phyloP scores from a whole-genome alignment of 768 basidiomycete species.

The Amanita pseudoporphyria region DNA sequence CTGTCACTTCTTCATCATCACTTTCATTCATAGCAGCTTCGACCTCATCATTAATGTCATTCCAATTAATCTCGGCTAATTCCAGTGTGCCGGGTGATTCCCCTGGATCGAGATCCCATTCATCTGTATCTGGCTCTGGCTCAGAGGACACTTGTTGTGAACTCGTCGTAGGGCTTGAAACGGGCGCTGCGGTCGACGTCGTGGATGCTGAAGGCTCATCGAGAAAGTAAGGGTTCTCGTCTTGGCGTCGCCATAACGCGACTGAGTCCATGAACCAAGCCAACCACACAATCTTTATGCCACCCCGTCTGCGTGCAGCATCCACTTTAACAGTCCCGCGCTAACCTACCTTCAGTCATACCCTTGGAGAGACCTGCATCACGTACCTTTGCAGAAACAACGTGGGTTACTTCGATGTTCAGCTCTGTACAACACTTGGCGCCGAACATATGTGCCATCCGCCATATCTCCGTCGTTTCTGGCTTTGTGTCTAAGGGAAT shows the following conservation, averaged over 20 bases:
- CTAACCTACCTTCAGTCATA: constrained; percentile 26
- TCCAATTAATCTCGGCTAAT: constrained; percentile 66
- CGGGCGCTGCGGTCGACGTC: constrained; percentile 13
- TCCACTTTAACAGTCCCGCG: constrained; percentile 90
- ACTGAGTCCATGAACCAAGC: constrained; percentile 87
- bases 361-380: constrained; percentile 1
- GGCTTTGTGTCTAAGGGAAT: constrained; percentile 84
- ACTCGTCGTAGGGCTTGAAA: constrained; percentile 25
- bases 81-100: constrained; percentile 24
- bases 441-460: constrained; percentile 80
- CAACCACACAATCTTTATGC: constrained; percentile 78
- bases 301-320: constrained; percentile 63
- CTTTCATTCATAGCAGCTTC: constrained; percentile 82
- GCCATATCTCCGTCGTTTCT: constrained; percentile 78
- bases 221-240: constrained; percentile 69
- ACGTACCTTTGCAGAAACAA: constrained; percentile 80
- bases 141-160: constrained; percentile 51
- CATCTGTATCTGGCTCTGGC: constrained; percentile 55
- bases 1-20: constrained; percentile 45
- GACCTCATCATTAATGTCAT: constrained; percentile 77
- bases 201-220: constrained; percentile 41
- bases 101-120: constrained; percentile 33
- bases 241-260: constrained; percentile 78
- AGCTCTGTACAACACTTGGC: constrained; percentile 72
- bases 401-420: constrained; percentile 64